phyloP scores from a whole-genome alignment of 768 basidiomycete genomes.

The Boletus rufocinnamomeus region DNA sequence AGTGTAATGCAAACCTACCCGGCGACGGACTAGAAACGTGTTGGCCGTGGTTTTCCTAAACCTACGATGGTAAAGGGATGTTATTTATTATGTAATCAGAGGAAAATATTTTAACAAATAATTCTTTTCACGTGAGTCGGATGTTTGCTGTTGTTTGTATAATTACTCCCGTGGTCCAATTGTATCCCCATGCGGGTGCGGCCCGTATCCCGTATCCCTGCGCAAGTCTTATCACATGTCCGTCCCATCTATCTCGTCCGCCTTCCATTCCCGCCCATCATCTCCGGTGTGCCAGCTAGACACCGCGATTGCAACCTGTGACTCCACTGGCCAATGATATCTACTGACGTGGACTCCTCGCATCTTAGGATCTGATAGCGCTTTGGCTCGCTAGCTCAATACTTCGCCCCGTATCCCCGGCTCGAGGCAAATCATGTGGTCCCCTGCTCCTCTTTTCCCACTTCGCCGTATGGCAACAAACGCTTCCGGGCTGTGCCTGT shows the following conservation, averaged over 20 bases:
- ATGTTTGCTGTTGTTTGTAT: background rate
- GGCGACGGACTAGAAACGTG: constrained; percentile 2
- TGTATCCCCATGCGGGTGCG: background rate
- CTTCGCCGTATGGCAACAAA: constrained; percentile 3
- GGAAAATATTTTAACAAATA: constrained; percentile 5
- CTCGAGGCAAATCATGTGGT: constrained; percentile 25
- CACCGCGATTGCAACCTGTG: constrained; percentile 6
- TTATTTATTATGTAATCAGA: constrained; percentile 23
- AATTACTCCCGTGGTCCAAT: background rate
- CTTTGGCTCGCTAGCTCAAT: constrained; percentile 12
- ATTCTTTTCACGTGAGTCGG: background rate
- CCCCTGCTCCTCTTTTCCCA: background rate
- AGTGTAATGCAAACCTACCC: constrained; percentile 12
- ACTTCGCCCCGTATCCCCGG: constrained; percentile 15
- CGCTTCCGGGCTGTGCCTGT: constrained; percentile 8
- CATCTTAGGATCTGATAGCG: constrained; percentile 5
- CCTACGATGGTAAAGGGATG: background rate
- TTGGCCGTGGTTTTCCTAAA: constrained; percentile 8
- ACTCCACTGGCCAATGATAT: background rate
- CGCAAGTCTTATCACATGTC: constrained; percentile 9
- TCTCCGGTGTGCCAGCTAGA: constrained; percentile 11
- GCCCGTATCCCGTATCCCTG: background rate
- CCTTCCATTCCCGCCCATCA: constrained; percentile 2
- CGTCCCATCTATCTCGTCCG: background rate
- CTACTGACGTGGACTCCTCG: background rate